These are phyloP conservation scores for Friedmanniomyces simplex DNA, from an alignment of 495 filamentous ascomycete genomes.

Conservation along the genomic window DNA sequence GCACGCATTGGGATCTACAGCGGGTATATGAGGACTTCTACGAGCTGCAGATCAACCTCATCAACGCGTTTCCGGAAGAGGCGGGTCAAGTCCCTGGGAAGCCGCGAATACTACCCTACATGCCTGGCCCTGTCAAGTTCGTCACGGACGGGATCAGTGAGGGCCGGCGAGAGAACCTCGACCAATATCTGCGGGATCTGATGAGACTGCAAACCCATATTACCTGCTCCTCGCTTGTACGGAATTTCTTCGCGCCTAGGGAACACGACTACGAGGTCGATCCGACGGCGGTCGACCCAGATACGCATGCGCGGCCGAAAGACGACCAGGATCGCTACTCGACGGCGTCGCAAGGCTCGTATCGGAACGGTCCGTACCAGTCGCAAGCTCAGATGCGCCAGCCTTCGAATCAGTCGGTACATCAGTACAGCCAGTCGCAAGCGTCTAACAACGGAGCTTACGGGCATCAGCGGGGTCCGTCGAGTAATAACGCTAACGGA, in stretches of 20 bases:
- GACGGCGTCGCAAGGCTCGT: slow-evolving; percentile 7
- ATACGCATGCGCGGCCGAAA: slow-evolving; percentile 23
- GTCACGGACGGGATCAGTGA: slow-evolving; percentile 96
- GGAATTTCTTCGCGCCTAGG: slow-evolving; percentile 79
- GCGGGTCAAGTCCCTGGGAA: slow-evolving; percentile 71
- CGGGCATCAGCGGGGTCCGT: not conserved
- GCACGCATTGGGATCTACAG: slow-evolving; percentile 81
- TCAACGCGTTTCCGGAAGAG: slow-evolving; percentile 88
- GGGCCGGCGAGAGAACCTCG: slow-evolving; percentile 78
- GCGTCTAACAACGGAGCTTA: slow-evolving; percentile 7
- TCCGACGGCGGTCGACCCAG: slow-evolving; percentile 23
- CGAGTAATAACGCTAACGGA: not conserved
- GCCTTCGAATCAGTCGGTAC: not conserved
- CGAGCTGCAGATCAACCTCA: slow-evolving; percentile 91
- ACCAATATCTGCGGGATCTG: slow-evolving; percentile 89
- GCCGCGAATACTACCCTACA: slow-evolving; percentile 82
- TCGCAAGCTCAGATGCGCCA: slow-evolving; percentile 11
- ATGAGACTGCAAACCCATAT: slow-evolving; percentile 77
- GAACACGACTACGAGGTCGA: slow-evolving; percentile 91
- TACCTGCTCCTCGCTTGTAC: slow-evolving; percentile 67
- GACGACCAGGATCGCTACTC: slow-evolving; percentile 12
- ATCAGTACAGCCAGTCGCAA: slow-evolving; percentile 10
- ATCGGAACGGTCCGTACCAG: slow-evolving; percentile 13
- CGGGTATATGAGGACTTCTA: slow-evolving; percentile 98
- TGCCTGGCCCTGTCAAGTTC: slow-evolving; percentile 96